phyloP scores from a whole-genome alignment of 306 rosid species.

The Mimosa pudica region DNA sequence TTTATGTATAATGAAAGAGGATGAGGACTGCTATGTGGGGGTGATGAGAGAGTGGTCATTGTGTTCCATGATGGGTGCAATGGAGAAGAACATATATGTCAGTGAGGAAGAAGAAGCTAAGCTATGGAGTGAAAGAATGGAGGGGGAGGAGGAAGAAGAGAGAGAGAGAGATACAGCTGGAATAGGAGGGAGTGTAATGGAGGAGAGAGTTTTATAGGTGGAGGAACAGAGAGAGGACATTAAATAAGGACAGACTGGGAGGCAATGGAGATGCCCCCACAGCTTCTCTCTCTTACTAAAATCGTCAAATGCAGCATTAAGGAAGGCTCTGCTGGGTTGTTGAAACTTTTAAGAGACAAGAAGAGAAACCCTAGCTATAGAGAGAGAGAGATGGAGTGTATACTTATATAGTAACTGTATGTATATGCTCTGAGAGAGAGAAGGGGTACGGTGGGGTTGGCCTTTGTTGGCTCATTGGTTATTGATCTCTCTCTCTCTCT shows the following conservation, averaged over 20 bases:
- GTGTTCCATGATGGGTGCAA: too few relatives aligned
- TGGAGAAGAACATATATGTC: too few relatives aligned
- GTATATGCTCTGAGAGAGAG: not conserved
- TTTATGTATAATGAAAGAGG: not conserved
- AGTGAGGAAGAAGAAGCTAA: not conserved
- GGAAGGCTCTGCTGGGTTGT: slow-evolving; percentile 68
- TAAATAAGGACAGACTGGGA: slow-evolving; percentile 63
- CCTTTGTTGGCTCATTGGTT: too few relatives aligned
- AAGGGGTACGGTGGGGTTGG: not conserved
- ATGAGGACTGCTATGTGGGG: not conserved
- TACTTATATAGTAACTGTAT: too few relatives aligned
- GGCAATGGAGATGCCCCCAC: slow-evolving; percentile 11
- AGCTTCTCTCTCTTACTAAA: slow-evolving; percentile 40
- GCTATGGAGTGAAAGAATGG: not conserved
- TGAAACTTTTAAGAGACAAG: slow-evolving; percentile 40
- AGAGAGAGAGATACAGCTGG: slow-evolving; percentile 32
- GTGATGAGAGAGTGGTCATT: not conserved
- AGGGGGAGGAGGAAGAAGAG: not conserved
- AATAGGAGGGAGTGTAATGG: slow-evolving; percentile 27
- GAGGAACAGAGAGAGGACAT: slow-evolving; percentile 51
- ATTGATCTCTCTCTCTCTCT: not conserved
- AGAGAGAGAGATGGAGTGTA: not conserved
- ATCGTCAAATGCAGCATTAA: slow-evolving; percentile 44
- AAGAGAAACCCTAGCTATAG: slow-evolving; percentile 19
- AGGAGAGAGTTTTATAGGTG: slow-evolving; percentile 74